Evolutionary conservation across 164 flowering plant species (phyloP), one percentile per base, ranked within the genome.

Genomic region (Aristolochia contorta): DNA sequence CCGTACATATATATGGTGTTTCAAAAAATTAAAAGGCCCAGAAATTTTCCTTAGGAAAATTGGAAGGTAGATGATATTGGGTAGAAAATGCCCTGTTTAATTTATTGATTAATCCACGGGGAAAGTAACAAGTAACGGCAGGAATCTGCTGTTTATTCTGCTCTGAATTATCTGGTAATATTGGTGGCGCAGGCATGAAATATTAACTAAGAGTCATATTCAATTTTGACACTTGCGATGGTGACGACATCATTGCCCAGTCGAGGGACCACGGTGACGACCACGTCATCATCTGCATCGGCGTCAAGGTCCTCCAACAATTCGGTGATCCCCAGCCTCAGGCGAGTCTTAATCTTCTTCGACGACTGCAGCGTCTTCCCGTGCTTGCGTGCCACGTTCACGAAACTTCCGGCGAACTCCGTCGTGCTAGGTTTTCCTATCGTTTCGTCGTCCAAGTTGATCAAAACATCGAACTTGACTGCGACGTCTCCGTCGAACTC

Each of bases 321-420:
- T 0, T 69, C 68, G 9, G 76, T 55, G 12, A 73, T 65, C 24
- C 72, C 72, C 13, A 73, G 18, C 65, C 62, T 65, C 58, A 73
- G 20, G 32, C 30, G 4, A 2, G 72, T 69, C 49, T 59, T 65
- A 18, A 65, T 12, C 61, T 55, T 65, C 61, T 8, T 62, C 53
- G 16, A 12, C 30, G 30, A 27, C n/a, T n/a, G n/a, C n/a, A n/a
- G n/a, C 45, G 45, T 56, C 59, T 54, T 47, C 54, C 53, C 54
- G n/a, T 25, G 48, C 57, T 21, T 53, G 49, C 51, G 77, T 3
- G 87, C 79, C 43, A 79, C 78, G 41, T 77, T 79, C 68, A 82
- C 82, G 50, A 78, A 82, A 50, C 85, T 78, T 14, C 91, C 85
- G 0, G 82, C 85, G 27, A 78, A 79, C 75, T 80, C 87, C 2